Percentiles rank a stretch among this genome's conserved stretches.
Evolutionary conservation across 257 asterid species (phyloP).

Genomic region (Cruciata laevipes): DNA sequence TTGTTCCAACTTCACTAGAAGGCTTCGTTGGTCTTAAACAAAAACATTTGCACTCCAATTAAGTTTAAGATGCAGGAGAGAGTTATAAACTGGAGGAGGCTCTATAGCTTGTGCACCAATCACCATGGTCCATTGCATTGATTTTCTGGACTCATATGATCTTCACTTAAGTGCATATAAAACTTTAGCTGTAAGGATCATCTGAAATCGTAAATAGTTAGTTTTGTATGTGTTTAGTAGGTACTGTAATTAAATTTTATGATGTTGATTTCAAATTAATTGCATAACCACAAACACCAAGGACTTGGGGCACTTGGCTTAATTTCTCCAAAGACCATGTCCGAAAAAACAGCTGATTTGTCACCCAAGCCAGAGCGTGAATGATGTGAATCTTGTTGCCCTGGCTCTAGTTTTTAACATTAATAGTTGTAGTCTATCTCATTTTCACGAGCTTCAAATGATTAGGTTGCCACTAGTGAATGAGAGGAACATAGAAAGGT

Average conservation of each 20-base stretch:
- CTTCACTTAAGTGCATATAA: neutral
- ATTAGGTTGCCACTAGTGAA: neutral
- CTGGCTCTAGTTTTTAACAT: neutral
- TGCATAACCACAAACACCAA: neutral
- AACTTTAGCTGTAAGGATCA: neutral
- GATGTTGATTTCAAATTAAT: neutral
- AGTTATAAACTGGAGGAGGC: neutral
- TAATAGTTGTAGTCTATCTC: neutral
- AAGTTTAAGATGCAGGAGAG: neutral
- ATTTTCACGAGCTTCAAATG: neutral
- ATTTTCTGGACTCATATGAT: constrained; percentile 3
- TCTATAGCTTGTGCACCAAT: neutral
- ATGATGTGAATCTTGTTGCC: neutral
- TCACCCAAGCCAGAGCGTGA: neutral
- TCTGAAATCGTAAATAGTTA: neutral
- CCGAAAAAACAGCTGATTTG: neutral
- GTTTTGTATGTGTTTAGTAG: neutral
- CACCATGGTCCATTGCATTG: neutral
- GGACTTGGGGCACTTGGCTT: neutral
- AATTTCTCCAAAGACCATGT: neutral
- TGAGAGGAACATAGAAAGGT: neutral
- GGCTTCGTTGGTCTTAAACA: neutral
- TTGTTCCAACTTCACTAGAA: neutral
- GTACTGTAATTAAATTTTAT: neutral
- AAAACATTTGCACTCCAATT: neutral